Percentiles rank a stretch among this genome's conserved stretches.
Conservation (phyloP, 805 yeast species). For the Ogataea corticis region DNA sequence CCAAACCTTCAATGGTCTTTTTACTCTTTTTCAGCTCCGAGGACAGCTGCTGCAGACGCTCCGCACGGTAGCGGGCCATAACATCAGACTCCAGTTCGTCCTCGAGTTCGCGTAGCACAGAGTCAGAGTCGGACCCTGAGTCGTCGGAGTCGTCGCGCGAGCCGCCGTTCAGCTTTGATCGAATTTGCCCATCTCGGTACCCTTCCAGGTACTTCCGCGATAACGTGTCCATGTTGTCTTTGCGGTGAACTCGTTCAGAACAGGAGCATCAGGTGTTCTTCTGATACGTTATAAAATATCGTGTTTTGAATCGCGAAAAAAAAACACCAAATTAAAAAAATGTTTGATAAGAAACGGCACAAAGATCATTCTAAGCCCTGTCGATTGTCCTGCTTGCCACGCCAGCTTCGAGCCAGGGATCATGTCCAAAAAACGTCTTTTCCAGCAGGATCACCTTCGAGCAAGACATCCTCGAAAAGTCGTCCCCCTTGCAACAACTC, state of each 20-base stretch:
- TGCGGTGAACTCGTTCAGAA: too few relatives aligned
- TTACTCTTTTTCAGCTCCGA: constrained; percentile 41
- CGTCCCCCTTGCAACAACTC: not conserved
- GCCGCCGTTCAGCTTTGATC: constrained; percentile 23
- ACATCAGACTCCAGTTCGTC: constrained; percentile 50
- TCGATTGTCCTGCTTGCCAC: too few relatives aligned
- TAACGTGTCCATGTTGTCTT: constrained; percentile 7
- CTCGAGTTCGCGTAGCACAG: constrained; percentile 51
- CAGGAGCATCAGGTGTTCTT: too few relatives aligned
- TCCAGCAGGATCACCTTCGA: constrained; percentile 2
- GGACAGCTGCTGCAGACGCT: constrained; percentile 58
- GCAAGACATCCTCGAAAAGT: constrained; percentile 1
- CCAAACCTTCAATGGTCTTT: constrained; percentile 31
- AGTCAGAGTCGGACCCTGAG: constrained; percentile 28
- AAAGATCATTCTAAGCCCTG: too few relatives aligned
- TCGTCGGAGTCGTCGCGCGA: constrained; percentile 23
- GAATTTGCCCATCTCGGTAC: constrained; percentile 40
- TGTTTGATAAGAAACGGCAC: too few relatives aligned
- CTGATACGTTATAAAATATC: too few relatives aligned
- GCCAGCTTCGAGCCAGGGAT: not conserved
- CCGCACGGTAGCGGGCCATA: constrained; percentile 54
- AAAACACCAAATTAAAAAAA: too few relatives aligned
- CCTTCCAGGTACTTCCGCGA: constrained; percentile 37
- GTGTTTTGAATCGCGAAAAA: too few relatives aligned
- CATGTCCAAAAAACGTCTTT: not conserved